Conservation (phyloP, 192 early-diverging fungal species). For the Ambispora gerdemannii region DNA sequence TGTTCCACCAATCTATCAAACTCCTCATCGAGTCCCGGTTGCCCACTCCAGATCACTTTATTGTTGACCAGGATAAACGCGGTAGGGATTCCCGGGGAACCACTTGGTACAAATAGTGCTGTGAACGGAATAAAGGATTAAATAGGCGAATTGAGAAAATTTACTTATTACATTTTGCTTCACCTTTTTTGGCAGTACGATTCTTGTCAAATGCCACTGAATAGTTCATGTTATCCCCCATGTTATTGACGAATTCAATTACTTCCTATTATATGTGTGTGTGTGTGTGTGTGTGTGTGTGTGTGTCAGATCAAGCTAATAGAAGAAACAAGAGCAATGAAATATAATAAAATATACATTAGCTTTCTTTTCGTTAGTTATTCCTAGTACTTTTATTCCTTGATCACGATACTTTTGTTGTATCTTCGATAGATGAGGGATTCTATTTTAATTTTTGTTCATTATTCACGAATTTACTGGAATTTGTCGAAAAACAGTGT, state of each 20-base stretch:
- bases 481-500: too few species aligned
- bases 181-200: slow-evolving; percentile 12
- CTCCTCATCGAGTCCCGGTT: slow-evolving; percentile 33
- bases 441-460: slow-evolving; percentile 30
- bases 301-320: too few species aligned
- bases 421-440: slow-evolving; percentile 48
- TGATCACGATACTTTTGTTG: slow-evolving; percentile 47
- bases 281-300: too few species aligned
- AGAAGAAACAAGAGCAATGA: not conserved
- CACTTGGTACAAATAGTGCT: slow-evolving; percentile 45
- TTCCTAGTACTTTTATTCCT: slow-evolving; percentile 48
- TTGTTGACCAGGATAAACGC: slow-evolving; percentile 48
- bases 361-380: slow-evolving; percentile 53
- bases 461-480: not conserved
- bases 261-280: slow-evolving; percentile 44
- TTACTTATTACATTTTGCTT: too few species aligned
- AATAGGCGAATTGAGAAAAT: too few species aligned
- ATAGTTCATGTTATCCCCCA: slow-evolving; percentile 51
- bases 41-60: slow-evolving; percentile 47
- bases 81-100: slow-evolving; percentile 52
- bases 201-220: slow-evolving; percentile 51
- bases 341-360: slow-evolving; percentile 29
- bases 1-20: not conserved
- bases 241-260: slow-evolving; percentile 41
- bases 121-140: not conserved